A percentile compares a stretch with the other conserved stretches of the same genome.
phyloP scores from a whole-genome alignment of 2,329 filamentous ascomycete species.

The Acephala macrosclerotiorum region DNA sequence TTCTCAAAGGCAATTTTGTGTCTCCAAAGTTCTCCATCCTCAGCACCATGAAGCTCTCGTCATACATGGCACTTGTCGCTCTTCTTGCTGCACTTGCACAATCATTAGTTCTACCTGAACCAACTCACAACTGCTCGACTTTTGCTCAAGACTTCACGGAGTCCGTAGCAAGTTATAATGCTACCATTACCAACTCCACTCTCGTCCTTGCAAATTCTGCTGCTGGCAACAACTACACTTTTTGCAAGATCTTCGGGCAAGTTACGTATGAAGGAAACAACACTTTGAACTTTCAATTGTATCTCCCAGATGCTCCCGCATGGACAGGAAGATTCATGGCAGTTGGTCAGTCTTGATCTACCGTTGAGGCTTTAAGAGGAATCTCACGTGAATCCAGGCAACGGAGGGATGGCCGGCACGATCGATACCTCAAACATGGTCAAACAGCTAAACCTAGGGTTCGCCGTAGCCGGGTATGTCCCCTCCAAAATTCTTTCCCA shows the following conservation, averaged over 20 bases:
- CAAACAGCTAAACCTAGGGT: conserved; percentile 35
- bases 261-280: conserved; percentile 34
- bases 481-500: neutral
- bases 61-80: neutral
- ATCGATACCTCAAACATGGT: conserved; percentile 7
- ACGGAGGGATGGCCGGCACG: conserved; percentile 2
- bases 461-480: conserved; percentile 34
- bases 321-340: conserved; percentile 37
- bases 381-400: conserved; percentile 17
- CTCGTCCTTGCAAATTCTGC: neutral
- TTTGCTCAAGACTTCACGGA: neutral
- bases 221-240: conserved; percentile 13
- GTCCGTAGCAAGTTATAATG: neutral
- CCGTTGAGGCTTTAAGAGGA: neutral
- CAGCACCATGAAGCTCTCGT: neutral
- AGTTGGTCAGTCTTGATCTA: conserved; percentile 26
- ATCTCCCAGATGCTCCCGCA: conserved; percentile 29
- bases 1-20: neutral
- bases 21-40: neutral
- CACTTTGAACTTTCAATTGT: conserved; percentile 38
- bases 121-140: neutral
- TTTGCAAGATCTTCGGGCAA: conserved; percentile 34
- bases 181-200: conserved; percentile 10
- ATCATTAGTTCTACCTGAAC: neutral
- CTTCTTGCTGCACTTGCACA: neutral